Evolutionary conservation across 768 basidiomycete genomes (phyloP), one percentile per base, ranked within the genome.

Genomic region (Suillus decipiens): DNA sequence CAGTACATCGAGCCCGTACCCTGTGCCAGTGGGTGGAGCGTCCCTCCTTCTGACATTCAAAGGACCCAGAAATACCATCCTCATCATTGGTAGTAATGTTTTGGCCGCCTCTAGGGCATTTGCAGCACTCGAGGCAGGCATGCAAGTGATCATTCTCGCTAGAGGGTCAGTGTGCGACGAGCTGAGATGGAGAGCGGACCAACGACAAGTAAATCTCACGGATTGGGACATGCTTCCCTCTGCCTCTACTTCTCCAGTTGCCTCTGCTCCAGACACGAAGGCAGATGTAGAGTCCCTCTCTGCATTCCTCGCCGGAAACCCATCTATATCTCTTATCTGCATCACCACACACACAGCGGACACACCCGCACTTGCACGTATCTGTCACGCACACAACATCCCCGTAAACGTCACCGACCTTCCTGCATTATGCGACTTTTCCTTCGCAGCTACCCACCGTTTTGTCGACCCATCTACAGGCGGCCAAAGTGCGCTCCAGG

Each of bases 401-500:
- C 89, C 87, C 1, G 81, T 95, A 67, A 98, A 96, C 70, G 84
- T 90, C n/a, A 86, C 95, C 1, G 96, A 98, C 74, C 85, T 90
- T 70, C 91, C 93, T 1, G 81, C 86, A 15, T 81, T 96, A 45
- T 96, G 93, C 74, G 95, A 97, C 73, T 98, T 93, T 71, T 88
- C 91, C 0, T 95, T 96, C 76, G 83, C 90, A 0, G 85, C 95
- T 1, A 86, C 90, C 0, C 93, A 98, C 67, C 89, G 96, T 3
- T 95, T 97, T 69, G 73, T 80, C 8, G 84, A 87, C 70, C 68
- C 81, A 3, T 68, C 72, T 12, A 79, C 77, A 1, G 81, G 81
- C 5, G 72, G 72, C 41, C 76, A 80, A 15, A 84, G 84, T 1
- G 71, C 86, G 3, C 75, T 93, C 1, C 91, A 92, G 70, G 77